Base-by-base conservation (phyloP, 2,329 filamentous ascomycete species). In the Aureobasidium mangrovei region DNA sequence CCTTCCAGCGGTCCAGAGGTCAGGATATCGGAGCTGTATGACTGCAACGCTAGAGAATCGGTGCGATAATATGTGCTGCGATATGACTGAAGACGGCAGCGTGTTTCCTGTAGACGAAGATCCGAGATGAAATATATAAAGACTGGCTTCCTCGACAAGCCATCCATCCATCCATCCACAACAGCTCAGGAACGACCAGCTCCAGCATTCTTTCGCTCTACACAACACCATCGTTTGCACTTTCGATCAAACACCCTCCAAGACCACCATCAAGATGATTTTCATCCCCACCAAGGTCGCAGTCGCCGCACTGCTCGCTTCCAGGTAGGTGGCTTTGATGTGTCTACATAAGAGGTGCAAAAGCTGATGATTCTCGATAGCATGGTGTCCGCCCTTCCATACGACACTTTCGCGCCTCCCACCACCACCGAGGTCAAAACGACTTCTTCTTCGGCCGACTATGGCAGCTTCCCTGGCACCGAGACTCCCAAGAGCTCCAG, bases 251-350 rank as follows among this genome's bases (percentile, higher is more conserved):
- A 10, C 28, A 12, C 10, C n/a, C 29, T 7, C 35, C 27, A 31
- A 12, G n/a, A 35, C 18, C 43, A 39, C 7, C 10, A 12, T 55
- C 53, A 48, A 38, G 36, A 55, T 48, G 53, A 36, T 55, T n/a
- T 48, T 55, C 36, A 43, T 43, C 42, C 10, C 42, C 44, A 49
- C 39, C 24, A 46, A 55, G 12, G 31, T 55, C 18, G 53, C 53
- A 40, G 44, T 55, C 28, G 36, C 29, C 18, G 53, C 53, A 33
- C 38, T 55, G 28, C 44, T 55, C 7, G 44, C 53, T 24, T 48
- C 53, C 9, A 43, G 44, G 43, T 46, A 46, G 4, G 26, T 12
- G 2, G 1, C 3, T 27, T 9, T 2, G 7, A 26, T 12, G 18
- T 12, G 9, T 42, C 9, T 26, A 42, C 8, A 12, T 8, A 26